phyloP scores from a whole-genome alignment of 768 basidiomycete species.

The Russula ochroleuca region DNA sequence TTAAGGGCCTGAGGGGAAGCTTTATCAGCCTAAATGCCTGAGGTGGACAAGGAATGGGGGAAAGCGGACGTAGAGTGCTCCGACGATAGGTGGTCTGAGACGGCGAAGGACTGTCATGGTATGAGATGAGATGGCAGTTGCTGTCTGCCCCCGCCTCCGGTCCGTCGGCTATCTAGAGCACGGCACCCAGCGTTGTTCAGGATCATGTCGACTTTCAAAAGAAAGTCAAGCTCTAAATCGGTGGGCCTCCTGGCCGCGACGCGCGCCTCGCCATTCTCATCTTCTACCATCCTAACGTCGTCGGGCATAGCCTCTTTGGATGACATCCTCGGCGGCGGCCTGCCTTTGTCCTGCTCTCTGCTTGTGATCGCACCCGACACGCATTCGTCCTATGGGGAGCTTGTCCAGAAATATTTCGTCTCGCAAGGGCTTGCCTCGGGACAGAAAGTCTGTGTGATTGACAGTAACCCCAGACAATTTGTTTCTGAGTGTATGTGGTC shows the following conservation, averaged over 20 bases:
- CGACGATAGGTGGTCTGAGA: constrained; percentile 15
- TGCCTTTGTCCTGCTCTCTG: constrained; percentile 75
- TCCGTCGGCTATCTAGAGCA: background rate
- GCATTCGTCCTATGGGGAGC: constrained; percentile 79
- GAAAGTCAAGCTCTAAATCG: constrained; percentile 49
- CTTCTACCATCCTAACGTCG: constrained; percentile 58
- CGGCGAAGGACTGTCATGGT: constrained; percentile 18
- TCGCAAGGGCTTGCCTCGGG: constrained; percentile 77
- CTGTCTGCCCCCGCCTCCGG: background rate
- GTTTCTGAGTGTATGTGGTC: constrained; percentile 81
- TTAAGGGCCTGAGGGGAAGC: constrained; percentile 38
- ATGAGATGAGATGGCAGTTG: background rate
- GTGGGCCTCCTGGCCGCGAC: constrained; percentile 47
- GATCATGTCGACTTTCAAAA: constrained; percentile 77
- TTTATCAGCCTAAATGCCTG: constrained; percentile 43
- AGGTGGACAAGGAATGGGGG: constrained; percentile 2
- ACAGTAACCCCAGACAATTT: constrained; percentile 53
- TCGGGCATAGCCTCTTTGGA: constrained; percentile 92
- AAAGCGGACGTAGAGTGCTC: constrained; percentile 22
- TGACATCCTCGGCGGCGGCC: constrained; percentile 88
- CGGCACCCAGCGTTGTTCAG: background rate
- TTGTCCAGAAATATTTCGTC: constrained; percentile 84
- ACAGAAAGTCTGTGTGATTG: constrained; percentile 67
- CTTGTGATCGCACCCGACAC: constrained; percentile 77
- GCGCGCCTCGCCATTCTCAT: constrained; percentile 52